Percentiles rank a stretch among this genome's conserved stretches.
These are phyloP conservation scores for Aspergillus sparsus DNA, from an alignment of 495 filamentous ascomycete species.

Conservation along the genomic window DNA sequence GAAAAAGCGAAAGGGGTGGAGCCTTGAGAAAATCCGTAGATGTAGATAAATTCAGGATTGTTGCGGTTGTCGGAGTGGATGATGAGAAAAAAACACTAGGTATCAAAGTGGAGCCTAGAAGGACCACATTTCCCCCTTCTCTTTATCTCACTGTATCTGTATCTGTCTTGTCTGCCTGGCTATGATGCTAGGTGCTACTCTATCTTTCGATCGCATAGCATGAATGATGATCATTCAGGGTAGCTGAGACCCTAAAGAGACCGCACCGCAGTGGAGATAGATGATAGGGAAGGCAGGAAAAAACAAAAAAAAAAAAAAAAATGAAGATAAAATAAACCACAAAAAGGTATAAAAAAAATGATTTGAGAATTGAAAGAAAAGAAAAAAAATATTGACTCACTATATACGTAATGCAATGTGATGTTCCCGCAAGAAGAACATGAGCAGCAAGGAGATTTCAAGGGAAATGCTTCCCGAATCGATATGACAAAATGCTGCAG, in stretches of 20 bases:
- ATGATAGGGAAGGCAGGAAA: not conserved
- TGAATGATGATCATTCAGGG: not conserved
- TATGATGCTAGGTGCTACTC: constrained; percentile 2
- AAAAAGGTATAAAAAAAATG: constrained; percentile 1
- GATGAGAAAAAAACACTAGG: not conserved
- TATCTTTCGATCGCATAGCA: not conserved
- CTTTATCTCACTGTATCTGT: not conserved
- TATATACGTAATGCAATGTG: constrained; percentile 13
- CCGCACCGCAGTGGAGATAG: not conserved
- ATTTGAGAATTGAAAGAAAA: constrained; percentile 2
- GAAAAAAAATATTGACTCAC: constrained; percentile 16
- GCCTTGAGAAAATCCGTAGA: not conserved
- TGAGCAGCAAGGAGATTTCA: constrained; percentile 11
- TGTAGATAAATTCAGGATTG: not conserved
- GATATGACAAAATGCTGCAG: constrained; percentile 16
- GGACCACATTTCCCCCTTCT: not conserved
- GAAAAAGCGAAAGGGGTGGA: not conserved
- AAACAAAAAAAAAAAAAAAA: constrained; percentile 6
- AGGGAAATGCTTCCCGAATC: constrained; percentile 15
- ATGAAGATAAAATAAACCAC: constrained; percentile 8
- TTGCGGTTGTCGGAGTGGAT: not conserved
- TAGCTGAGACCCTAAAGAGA: not conserved
- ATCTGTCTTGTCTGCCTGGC: constrained; percentile 2
- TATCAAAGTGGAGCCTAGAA: constrained; percentile 7
- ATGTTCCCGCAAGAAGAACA: not conserved